Conservation (phyloP, 2,329 filamentous ascomycete species). For the Rhexocercosporidium sp. region DNA sequence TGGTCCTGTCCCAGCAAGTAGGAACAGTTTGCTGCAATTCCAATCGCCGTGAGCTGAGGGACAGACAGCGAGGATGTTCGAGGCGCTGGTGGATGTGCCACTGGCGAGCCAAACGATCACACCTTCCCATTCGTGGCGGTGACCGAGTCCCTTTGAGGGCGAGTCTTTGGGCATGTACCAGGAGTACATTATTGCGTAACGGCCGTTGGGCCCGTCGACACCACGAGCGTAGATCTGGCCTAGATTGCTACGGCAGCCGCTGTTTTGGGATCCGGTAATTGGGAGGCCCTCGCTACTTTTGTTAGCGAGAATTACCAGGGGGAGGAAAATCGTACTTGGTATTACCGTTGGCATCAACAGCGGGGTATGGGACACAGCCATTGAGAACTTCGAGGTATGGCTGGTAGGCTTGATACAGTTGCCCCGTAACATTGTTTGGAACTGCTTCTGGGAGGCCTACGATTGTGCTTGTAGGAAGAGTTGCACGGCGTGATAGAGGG, state of each 20-base stretch:
- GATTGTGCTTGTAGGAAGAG: conserved; percentile 44
- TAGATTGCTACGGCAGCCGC: conserved; percentile 48
- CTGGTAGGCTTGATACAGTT: conserved; percentile 60
- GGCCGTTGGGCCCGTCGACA: conserved; percentile 44
- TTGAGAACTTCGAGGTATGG: conserved; percentile 59
- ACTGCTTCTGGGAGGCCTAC: conserved; percentile 60
- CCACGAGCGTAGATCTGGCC: conserved; percentile 58
- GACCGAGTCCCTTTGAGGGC: conserved; percentile 48
- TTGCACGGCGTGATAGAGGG: neutral
- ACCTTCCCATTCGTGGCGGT: conserved; percentile 62
- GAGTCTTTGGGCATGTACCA: conserved; percentile 56
- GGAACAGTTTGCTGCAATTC: conserved; percentile 48
- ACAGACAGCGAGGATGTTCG: conserved; percentile 53
- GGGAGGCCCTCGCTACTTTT: conserved; percentile 33
- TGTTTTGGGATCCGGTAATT: conserved; percentile 45
- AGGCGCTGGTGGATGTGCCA: conserved; percentile 36
- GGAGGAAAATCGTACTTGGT: conserved; percentile 53
- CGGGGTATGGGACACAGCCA: conserved; percentile 67
- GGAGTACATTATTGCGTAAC: conserved; percentile 56
- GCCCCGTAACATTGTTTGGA: conserved; percentile 51
- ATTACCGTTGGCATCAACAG: conserved; percentile 61
- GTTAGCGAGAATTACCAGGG: neutral
- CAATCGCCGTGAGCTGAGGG: conserved; percentile 57
- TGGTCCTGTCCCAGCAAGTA: conserved; percentile 49
- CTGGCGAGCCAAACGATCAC: conserved; percentile 56